Percentiles rank a stretch among this genome's conserved stretches.
Conservation (phyloP, 139 green algal species). For the Tetraselmis striata region DNA sequence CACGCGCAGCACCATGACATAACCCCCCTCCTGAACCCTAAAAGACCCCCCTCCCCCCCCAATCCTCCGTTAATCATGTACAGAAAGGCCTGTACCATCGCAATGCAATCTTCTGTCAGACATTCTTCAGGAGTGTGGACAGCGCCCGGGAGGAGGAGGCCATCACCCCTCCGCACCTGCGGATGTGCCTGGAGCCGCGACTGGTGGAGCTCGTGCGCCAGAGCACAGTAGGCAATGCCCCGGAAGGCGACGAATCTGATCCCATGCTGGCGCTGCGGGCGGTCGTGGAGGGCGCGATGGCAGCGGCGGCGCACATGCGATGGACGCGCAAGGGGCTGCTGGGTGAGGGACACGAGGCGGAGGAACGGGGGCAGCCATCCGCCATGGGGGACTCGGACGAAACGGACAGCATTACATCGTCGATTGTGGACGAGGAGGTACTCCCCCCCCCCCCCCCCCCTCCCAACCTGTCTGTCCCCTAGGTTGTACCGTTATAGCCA, state of each 20-base stretch:
- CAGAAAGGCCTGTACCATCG: constrained; percentile 29
- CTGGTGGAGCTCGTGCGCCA: constrained; percentile 1
- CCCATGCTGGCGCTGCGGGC: neutral
- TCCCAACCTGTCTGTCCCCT: no score
- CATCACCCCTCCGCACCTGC: constrained; percentile 22
- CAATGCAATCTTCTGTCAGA: constrained; percentile 15
- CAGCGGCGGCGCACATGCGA: constrained; percentile 1
- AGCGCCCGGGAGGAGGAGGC: neutral
- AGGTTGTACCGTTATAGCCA: no score
- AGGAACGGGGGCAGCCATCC: neutral
- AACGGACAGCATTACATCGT: no score
- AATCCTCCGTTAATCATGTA: no score
- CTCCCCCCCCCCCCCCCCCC: no score
- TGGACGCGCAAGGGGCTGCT: constrained; percentile 16
- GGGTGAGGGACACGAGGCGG: neutral
- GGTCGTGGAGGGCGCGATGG: constrained; percentile 7
- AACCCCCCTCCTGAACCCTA: no score
- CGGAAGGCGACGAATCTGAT: neutral
- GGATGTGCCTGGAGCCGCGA: constrained; percentile 22
- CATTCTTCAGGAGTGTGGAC: neutral
- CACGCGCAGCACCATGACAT: no score
- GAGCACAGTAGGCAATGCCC: no score
- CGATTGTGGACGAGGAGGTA: neutral
- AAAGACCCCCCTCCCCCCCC: no score
- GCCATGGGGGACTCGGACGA: neutral